Evolutionary conservation across 805 yeast species (phyloP), one percentile per base, ranked within the genome.

Genomic region (Lachancea kluyveri): DNA sequence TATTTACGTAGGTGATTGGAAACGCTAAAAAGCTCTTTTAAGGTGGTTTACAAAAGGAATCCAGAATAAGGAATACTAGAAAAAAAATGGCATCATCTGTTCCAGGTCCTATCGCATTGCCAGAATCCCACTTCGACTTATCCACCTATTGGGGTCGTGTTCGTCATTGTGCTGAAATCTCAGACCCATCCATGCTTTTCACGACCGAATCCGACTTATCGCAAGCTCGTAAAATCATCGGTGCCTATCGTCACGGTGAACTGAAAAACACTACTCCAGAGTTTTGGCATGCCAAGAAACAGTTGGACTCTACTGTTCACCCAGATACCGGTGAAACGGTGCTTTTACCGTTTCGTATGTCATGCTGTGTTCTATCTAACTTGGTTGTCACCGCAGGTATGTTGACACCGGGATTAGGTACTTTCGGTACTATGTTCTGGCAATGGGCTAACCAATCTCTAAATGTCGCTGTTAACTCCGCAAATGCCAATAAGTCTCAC

Each of bases 271-370:
- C 90, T 73, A 77, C 82, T 2, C 85, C 92, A 1, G 82, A 78
- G 33, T 67, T 90, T 36, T 92, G 98, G 98, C 64, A 70, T 25
- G 92, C 95, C 7, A 90, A 90, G 62, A 75, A 75, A 55, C 67
- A 84, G 19, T 68, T 92, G 47, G 97, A 92, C 59, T 86, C 96
- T 2, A 79, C 96, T 1, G 74, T 87, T 24, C 98, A 92, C 59
- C 98, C 98, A 30, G 98, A 92, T 55, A 90, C 94, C 5, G 96
- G 96, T 1, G 92, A 86, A 48, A 82, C 94, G 1, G 96, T 92
- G 8, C 54, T 84, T 17, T 65, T 92, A 33, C 99, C 99, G 3
- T 92, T 92, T 62, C 74, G 99, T 61, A 92, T 92, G 99, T 86
- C 96, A 15, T 80, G 90, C 19, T 86, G 92, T 64, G 99, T 92